Evolutionary conservation across 495 filamentous ascomycete species (phyloP), one percentile per base, ranked within the genome.

Genomic region (Apodospora peruviana): DNA sequence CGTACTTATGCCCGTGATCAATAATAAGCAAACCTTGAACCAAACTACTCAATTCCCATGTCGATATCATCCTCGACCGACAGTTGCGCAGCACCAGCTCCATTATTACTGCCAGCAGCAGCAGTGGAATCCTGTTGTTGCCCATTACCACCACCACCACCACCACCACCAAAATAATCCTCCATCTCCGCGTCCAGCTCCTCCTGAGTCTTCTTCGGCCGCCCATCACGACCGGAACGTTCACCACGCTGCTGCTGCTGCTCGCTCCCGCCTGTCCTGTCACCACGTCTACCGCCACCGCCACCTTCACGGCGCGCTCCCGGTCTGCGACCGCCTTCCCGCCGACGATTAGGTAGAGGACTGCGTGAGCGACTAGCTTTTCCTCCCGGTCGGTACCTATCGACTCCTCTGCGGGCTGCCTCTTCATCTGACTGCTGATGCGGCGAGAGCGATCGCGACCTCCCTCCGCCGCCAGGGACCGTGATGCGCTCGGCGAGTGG

Each of bases 131-230:
- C 44, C 16, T 46, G 41, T 42, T 56, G 53, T 40, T 56, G 56
- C 20, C 41, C 37, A 43, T 47, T n/a, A 1, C 42, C 46, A 8
- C 39, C 58, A 14, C 57, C 64, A 19, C 66, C 70, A 17, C 68
- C 60, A 21, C 64, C 62, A 29, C 78, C 76, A 24, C 67, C 76
- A 74, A 87, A 97, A 68, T 97, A 97, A 60, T 95, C 88, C 27
- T 82, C 90, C 91, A 97, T 97, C 71, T 97, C 91, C 29, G 86
- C 84, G 60, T 97, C 91, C 34, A 97, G 72, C 60, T 97, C 87
- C 56, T 94, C 88, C 43, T 90, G 86, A 5, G 91, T 96, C 80
- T 95, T 96, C 63, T 80, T 85, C 2, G 84, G 85, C 43, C 91
- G 77, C 37, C 82, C 81, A 23, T 68, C 68, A 8, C 73, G 66